Conservation (phyloP, 352 stramenopile genomes). For the Globisporangium spinosum region DNA sequence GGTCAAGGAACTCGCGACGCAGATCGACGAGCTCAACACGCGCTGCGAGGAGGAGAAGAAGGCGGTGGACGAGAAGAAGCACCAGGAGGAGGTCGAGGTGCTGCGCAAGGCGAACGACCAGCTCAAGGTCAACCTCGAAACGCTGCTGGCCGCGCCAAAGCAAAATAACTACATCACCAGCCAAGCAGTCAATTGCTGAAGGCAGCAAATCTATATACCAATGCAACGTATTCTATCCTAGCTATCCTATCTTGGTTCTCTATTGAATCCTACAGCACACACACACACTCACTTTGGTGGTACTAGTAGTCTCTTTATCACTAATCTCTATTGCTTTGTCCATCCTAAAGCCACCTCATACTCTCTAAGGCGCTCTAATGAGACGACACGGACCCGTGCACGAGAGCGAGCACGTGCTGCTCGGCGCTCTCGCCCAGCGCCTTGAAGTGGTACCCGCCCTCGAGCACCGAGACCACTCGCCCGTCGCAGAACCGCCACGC, state of each 20-base stretch:
- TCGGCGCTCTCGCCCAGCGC: conserved; percentile 48
- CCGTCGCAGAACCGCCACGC: conserved; percentile 43
- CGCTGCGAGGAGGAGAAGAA: conserved; percentile 67
- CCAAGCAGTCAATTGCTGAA: background rate
- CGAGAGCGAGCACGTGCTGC: conserved; percentile 40
- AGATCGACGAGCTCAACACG: conserved; percentile 73
- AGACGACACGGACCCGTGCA: conserved; percentile 26
- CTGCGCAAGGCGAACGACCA: conserved; percentile 88
- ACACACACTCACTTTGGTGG: background rate
- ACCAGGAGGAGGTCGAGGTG: conserved; percentile 84
- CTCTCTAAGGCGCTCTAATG: background rate
- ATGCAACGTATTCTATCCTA: background rate
- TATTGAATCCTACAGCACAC: background rate
- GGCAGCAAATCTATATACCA: background rate
- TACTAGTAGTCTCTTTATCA: background rate
- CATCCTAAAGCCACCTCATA: background rate
- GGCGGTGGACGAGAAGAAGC: conserved; percentile 75
- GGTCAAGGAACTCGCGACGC: conserved; percentile 66
- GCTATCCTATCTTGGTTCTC: background rate
- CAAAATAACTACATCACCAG: conserved; percentile 18
- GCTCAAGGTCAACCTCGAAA: conserved; percentile 89
- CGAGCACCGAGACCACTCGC: conserved; percentile 49
- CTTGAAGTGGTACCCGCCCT: conserved; percentile 51
- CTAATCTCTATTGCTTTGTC: background rate
- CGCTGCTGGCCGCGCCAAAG: conserved; percentile 64